A percentile compares a stretch with the other conserved stretches of the same genome.
Conservation (phyloP, 2,329 filamentous ascomycete genomes). For the Chaetomiaceae sp. region DNA sequence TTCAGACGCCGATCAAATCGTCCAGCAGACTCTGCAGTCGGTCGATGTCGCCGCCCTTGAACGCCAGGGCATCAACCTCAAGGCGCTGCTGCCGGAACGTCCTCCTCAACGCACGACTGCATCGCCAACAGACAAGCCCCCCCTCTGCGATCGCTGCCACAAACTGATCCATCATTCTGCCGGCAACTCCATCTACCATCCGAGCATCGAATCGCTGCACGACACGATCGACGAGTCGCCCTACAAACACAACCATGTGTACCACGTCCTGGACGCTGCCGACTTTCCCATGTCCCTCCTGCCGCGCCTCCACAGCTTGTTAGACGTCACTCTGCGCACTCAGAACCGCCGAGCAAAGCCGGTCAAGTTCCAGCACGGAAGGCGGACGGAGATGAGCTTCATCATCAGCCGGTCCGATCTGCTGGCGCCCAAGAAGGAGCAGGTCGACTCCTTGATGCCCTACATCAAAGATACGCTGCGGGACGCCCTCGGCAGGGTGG, state of each 20-base stretch:
- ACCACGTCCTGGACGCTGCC: slow-evolving; percentile 90
- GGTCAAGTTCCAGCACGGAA: slow-evolving; percentile 60
- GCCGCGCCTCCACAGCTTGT: slow-evolving; percentile 64
- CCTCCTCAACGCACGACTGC: neutral
- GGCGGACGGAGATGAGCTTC: slow-evolving; percentile 77
- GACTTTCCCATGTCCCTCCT: slow-evolving; percentile 95
- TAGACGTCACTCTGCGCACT: slow-evolving; percentile 69
- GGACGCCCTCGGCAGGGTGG: slow-evolving; percentile 64
- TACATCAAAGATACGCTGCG: slow-evolving; percentile 74
- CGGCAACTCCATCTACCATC: slow-evolving; percentile 70
- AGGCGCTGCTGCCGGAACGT: slow-evolving; percentile 30
- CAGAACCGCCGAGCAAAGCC: slow-evolving; percentile 72
- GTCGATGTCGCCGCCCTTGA: slow-evolving; percentile 40
- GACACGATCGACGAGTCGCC: slow-evolving; percentile 85
- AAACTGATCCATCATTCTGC: slow-evolving; percentile 69
- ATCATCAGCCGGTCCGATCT: slow-evolving; percentile 87
- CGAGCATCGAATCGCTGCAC: slow-evolving; percentile 72
- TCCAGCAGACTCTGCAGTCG: slow-evolving; percentile 41
- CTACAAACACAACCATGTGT: slow-evolving; percentile 87
- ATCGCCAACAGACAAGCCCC: slow-evolving; percentile 34
- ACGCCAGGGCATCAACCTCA: slow-evolving; percentile 43
- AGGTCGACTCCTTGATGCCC: slow-evolving; percentile 82
- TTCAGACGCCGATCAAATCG: slow-evolving; percentile 41
- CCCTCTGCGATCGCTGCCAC: slow-evolving; percentile 85
- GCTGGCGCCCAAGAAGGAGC: slow-evolving; percentile 74